phyloP scores from a whole-genome alignment of 805 yeast species.

The Ogataea zsoltii region DNA sequence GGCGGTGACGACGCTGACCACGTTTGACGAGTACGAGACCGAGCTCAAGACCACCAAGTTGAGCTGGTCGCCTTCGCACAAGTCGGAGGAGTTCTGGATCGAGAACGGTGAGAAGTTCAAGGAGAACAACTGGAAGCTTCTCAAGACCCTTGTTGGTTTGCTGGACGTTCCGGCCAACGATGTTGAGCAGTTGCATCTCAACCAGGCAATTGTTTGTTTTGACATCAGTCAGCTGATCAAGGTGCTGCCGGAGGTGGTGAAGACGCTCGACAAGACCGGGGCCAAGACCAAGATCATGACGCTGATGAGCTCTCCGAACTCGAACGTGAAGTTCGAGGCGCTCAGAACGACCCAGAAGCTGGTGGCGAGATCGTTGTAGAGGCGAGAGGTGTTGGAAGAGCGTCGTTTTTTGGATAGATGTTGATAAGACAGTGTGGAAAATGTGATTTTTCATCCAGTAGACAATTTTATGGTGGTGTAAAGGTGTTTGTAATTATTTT shows the following conservation, averaged over 20 bases:
- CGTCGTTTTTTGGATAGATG: background rate
- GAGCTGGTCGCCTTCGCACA: conserved; percentile 91
- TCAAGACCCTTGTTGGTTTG: conserved; percentile 59
- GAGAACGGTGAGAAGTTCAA: conserved; percentile 78
- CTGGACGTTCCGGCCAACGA: conserved; percentile 39
- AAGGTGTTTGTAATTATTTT: too few species aligned
- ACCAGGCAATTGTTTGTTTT: conserved; percentile 63
- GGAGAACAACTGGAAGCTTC: conserved; percentile 71
- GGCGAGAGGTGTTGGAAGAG: background rate
- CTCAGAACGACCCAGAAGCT: conserved; percentile 92
- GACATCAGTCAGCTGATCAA: conserved; percentile 66
- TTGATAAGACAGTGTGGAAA: too few species aligned
- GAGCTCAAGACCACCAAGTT: conserved; percentile 80
- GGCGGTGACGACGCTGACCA: conserved; percentile 76
- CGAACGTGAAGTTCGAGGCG: conserved; percentile 93
- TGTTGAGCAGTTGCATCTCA: conserved; percentile 30
- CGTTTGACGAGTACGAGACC: conserved; percentile 87
- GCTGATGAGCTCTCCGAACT: conserved; percentile 73
- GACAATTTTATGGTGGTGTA: too few species aligned
- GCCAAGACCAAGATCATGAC: conserved; percentile 83
- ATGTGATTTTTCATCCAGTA: too few species aligned
- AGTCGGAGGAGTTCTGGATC: conserved; percentile 84
- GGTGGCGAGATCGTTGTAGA: conserved; percentile 65
- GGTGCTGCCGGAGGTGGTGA: conserved; percentile 60
- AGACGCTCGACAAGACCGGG: conserved; percentile 53